These are phyloP conservation scores for Rhizoctonia solani DNA, from an alignment of 1,284 basidiomycete genomes.

Conservation along the genomic window DNA sequence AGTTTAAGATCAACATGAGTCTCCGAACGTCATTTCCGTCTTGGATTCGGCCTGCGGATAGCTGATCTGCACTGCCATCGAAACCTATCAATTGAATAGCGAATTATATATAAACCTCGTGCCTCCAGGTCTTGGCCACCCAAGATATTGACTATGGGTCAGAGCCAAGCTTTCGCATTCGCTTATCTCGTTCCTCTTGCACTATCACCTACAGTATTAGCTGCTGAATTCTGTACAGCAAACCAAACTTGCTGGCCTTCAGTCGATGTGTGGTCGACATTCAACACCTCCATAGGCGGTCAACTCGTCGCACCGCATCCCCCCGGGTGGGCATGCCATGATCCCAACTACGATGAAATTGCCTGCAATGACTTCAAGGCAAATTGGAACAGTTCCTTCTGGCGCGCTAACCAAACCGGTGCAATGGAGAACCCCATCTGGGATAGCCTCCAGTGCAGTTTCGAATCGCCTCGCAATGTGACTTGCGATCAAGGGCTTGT, in stretches of 20 bases:
- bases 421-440: slow-evolving; percentile 1
- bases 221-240: no score
- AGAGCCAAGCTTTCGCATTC: no score
- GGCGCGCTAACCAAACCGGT: not conserved
- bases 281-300: slow-evolving; percentile 22
- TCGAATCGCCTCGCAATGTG: slow-evolving; percentile 7
- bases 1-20: no score
- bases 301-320: slow-evolving; percentile 27
- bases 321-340: slow-evolving; percentile 28
- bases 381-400: not conserved
- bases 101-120: no score
- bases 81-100: no score
- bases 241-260: slow-evolving; percentile 5
- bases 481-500: slow-evolving; percentile 25
- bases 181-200: no score
- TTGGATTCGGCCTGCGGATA: no score
- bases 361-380: not conserved
- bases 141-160: no score
- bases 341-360: slow-evolving; percentile 15
- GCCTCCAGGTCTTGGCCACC: no score
- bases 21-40: no score
- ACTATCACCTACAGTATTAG: no score
- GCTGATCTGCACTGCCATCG: no score
- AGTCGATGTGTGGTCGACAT: not conserved
- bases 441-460: slow-evolving; percentile 17